phyloP scores from a whole-genome alignment of 2,329 filamentous ascomycete genomes.

The Fusarium keratoplasticum region DNA sequence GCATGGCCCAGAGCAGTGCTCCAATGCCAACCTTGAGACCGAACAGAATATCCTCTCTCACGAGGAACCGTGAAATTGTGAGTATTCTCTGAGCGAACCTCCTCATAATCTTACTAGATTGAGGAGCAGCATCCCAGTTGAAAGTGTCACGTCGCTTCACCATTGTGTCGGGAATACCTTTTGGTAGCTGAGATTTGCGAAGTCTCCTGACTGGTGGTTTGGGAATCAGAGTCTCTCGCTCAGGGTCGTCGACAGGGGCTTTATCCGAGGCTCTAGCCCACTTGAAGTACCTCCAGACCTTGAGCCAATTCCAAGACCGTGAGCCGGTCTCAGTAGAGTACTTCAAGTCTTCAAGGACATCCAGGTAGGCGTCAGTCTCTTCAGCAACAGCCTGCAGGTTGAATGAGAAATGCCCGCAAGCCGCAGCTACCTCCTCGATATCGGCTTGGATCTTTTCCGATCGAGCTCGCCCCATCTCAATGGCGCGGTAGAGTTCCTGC shows the following conservation, averaged over 20 bases:
- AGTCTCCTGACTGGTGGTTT: constrained; percentile 58
- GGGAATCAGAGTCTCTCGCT: constrained; percentile 55
- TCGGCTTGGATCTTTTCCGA: constrained; percentile 86
- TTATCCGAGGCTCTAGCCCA: constrained; percentile 15
- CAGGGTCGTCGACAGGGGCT: constrained; percentile 51
- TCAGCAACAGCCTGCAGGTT: constrained; percentile 91
- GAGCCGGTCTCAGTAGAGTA: constrained; percentile 71
- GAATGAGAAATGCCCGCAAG: constrained; percentile 96
- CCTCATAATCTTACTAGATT: constrained; percentile 58
- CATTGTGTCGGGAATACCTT: constrained; percentile 67
- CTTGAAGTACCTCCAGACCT: constrained; percentile 71
- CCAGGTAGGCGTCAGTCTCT: constrained; percentile 85
- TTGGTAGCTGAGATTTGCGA: constrained; percentile 65
- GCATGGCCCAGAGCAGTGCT: constrained; percentile 87
- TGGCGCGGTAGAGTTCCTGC: constrained; percentile 81
- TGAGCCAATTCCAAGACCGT: constrained; percentile 86
- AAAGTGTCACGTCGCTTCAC: constrained; percentile 64
- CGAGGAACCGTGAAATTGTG: constrained; percentile 59
- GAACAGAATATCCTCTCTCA: constrained; percentile 74
- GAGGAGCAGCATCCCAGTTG: constrained; percentile 66
- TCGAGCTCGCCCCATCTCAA: constrained; percentile 75
- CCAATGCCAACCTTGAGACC: constrained; percentile 94
- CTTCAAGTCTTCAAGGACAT: constrained; percentile 87
- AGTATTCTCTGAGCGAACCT: constrained; percentile 60
- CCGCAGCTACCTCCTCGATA: constrained; percentile 97